phyloP scores from a whole-genome alignment of 345 rosid genomes.

The Citrus australasica region DNA sequence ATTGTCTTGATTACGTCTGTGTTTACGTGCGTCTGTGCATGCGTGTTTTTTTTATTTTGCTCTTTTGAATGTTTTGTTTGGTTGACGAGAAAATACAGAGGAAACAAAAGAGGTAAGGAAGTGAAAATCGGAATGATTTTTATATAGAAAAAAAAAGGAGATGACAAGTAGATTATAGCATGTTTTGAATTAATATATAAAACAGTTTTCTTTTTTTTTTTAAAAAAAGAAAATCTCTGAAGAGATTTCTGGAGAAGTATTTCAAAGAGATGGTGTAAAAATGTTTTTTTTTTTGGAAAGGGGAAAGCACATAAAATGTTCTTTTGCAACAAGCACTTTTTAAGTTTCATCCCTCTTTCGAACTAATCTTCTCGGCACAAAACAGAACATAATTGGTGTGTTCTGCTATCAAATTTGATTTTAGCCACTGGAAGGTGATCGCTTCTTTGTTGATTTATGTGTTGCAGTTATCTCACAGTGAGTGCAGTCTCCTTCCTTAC shows the following conservation, averaged over 20 bases:
- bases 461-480: slow-evolving; percentile 34
- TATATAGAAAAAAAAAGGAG: not conserved
- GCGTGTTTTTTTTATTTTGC: not conserved
- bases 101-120: not conserved
- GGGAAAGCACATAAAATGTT: too few species aligned
- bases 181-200: not conserved
- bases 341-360: not conserved
- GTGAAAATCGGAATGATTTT: not conserved
- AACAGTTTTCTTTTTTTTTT: too few species aligned
- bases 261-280: too few species aligned
- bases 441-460: not conserved
- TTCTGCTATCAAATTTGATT: not conserved
- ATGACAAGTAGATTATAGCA: not conserved
- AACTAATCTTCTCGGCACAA: not conserved
- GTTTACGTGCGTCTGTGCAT: not conserved
- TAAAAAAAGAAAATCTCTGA: too few species aligned
- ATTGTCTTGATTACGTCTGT: not conserved
- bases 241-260: too few species aligned
- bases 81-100: not conserved
- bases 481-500: slow-evolving; percentile 70
- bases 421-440: not conserved
- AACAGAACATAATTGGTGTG: not conserved
- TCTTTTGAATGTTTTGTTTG: not conserved
- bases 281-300: too few species aligned
- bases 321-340: not conserved